Evolutionary conservation across 345 rosid genomes (phyloP), one percentile per base, ranked within the genome.

Genomic region (Aethionema arabicum): DNA sequence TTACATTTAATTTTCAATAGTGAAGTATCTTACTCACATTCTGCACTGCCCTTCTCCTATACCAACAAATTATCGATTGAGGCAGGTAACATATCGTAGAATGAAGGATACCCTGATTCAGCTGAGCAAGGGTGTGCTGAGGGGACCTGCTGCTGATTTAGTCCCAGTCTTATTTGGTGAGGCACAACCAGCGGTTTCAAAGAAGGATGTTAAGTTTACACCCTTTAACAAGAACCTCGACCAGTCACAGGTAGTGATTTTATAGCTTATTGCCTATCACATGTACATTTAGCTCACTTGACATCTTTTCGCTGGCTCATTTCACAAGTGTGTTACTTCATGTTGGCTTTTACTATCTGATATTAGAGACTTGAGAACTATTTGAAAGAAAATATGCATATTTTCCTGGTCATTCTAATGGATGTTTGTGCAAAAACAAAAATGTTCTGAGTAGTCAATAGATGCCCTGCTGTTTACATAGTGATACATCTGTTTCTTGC

Each of bases 111-210:
- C 96, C 11, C 77, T 93, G 66, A 78, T 90, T 52, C 87, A 85
- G 63, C 46, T 93, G 63, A 90, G 97, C 56, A 93, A 85, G 82
- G 97, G 91, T 29, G 84, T 90, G 60, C 73, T 78, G 7, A 84
- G 65, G 77, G 99, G 97, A 45, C 95, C 99, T 55, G 99, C 99
- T 73, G 71, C 88, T 32, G 90, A 87, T 63, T 74, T 90, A 50
- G 74, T 90, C 31, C 97, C 97, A 63, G 95, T 90, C 7, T 72
- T 93, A 62, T 93, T 85, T 60, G 97, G 99, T 50, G 97, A 93
- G 78, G 79, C 82, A 57, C 54, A 44, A 5, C 95, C 91, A 16
- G 37, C 79, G 2, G 30, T 78, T 12, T 39, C 83, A 8, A 90
- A 85, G 75, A 90, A 87, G 70, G 85, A 79, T 31, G 75, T 65